These are phyloP conservation scores for Eimeria acervulina DNA, from an alignment of 169 alveolate species.

Conservation along the genomic window DNA sequence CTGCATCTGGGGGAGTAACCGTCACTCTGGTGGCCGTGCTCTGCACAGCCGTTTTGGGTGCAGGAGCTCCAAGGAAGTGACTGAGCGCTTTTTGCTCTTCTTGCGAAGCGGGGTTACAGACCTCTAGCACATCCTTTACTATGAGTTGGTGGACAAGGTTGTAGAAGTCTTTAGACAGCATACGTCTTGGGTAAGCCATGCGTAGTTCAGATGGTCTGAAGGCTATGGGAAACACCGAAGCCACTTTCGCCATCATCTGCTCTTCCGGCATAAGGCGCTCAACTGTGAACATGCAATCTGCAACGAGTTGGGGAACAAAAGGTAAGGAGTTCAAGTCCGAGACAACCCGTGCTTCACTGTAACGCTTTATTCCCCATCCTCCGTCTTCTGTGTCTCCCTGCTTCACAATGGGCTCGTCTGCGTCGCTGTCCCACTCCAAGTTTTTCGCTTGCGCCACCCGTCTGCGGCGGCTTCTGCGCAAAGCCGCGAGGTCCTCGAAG, in stretches of 20 bases:
- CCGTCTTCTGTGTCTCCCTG: slow-evolving; percentile 62
- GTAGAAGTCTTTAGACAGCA: slow-evolving; percentile 77
- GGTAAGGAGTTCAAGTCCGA: slow-evolving; percentile 85
- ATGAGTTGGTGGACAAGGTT: slow-evolving; percentile 79
- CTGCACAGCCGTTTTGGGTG: slow-evolving; percentile 22
- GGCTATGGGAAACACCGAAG: slow-evolving; percentile 87
- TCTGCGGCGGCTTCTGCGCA: slow-evolving; percentile 52
- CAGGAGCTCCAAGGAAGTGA: slow-evolving; percentile 79
- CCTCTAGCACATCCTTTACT: slow-evolving; percentile 85
- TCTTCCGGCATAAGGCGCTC: slow-evolving; percentile 90
- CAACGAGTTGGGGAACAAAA: slow-evolving; percentile 86
- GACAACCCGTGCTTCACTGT: slow-evolving; percentile 80
- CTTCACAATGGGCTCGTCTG: slow-evolving; percentile 72
- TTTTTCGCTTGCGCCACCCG: slow-evolving; percentile 81
- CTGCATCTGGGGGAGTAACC: slow-evolving; percentile 17
- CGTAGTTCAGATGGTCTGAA: slow-evolving; percentile 86
- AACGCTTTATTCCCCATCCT: slow-evolving; percentile 58
- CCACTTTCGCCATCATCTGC: slow-evolving; percentile 90
- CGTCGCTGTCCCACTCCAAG: slow-evolving; percentile 82
- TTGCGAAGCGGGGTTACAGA: slow-evolving; percentile 85
- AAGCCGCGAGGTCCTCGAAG: slow-evolving; percentile 64
- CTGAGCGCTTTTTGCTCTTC: slow-evolving; percentile 85
- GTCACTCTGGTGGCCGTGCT: background rate
- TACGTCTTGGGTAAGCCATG: slow-evolving; percentile 81
- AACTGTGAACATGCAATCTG: slow-evolving; percentile 88